Evolutionary conservation across 768 basidiomycete genomes (phyloP).

Genomic region (Suillus ampliporus): DNA sequence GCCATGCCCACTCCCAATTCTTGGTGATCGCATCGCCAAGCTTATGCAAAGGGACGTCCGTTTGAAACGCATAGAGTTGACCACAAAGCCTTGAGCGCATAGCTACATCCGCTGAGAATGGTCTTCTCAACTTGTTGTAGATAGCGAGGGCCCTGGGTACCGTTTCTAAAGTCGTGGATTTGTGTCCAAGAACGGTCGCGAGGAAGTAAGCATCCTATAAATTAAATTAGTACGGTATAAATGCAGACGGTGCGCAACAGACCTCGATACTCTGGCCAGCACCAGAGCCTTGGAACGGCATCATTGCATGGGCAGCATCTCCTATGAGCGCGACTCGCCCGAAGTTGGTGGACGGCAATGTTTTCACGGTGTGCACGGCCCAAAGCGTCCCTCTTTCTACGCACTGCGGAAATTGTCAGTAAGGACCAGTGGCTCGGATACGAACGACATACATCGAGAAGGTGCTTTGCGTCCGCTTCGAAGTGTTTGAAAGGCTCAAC

Average conservation of each 20-base stretch:
- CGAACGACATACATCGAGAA: conserved; percentile 53
- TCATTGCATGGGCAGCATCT: conserved; percentile 50
- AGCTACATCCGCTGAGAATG: conserved; percentile 45
- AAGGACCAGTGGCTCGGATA: background rate
- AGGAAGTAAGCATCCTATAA: conserved; percentile 44
- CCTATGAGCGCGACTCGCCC: conserved; percentile 56
- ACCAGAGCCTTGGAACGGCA: conserved; percentile 51
- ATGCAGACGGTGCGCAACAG: conserved; percentile 10
- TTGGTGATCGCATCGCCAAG: conserved; percentile 49
- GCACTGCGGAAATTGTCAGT: conserved; percentile 44
- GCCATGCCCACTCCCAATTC: conserved; percentile 63
- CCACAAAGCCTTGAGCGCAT: conserved; percentile 27
- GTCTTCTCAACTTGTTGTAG: conserved; percentile 57
- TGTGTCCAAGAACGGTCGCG: conserved; percentile 50
- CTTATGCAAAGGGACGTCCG: conserved; percentile 38
- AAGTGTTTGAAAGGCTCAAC: conserved; percentile 51
- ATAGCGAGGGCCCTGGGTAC: conserved; percentile 48
- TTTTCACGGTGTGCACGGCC: conserved; percentile 65
- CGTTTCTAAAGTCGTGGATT: conserved; percentile 37
- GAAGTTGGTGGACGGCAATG: conserved; percentile 55
- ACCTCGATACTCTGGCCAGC: conserved; percentile 52
- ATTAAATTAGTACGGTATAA: background rate
- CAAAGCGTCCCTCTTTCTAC: conserved; percentile 58
- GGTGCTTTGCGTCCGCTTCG: conserved; percentile 63
- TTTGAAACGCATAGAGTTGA: conserved; percentile 23